Evolutionary conservation across 352 stramenopile species (phyloP).

Genomic region (Globisporangium spiculum): DNA sequence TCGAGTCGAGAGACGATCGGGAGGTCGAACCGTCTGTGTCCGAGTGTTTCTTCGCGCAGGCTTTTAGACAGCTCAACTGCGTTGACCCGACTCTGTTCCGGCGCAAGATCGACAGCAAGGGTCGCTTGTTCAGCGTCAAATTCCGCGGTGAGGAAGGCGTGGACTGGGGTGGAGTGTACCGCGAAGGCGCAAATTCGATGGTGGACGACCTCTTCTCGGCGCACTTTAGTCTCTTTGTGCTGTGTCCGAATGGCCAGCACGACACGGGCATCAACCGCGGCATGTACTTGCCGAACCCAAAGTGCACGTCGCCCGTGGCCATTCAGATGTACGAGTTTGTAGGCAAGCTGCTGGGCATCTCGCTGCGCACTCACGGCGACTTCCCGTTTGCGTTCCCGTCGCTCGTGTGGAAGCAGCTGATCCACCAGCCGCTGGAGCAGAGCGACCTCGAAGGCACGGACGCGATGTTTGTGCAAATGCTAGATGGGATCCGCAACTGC

Average conservation of each 20-base stretch:
- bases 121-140: conserved; percentile 86
- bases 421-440: conserved; percentile 70
- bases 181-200: conserved; percentile 86
- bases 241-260: conserved; percentile 86
- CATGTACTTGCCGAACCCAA: conserved; percentile 88
- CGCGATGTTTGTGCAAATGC: conserved; percentile 87
- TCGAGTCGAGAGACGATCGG: conserved; percentile 85
- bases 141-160: conserved; percentile 88
- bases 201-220: conserved; percentile 86
- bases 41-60: conserved; percentile 93
- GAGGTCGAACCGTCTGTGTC: conserved; percentile 86
- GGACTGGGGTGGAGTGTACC: conserved; percentile 88
- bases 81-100: conserved; percentile 85
- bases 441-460: conserved; percentile 89
- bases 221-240: conserved; percentile 82
- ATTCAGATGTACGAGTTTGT: conserved; percentile 94
- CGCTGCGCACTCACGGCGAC: conserved; percentile 90
- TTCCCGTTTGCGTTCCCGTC: conserved; percentile 91
- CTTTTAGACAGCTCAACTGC: conserved; percentile 87
- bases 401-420: conserved; percentile 93
- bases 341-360: conserved; percentile 92
- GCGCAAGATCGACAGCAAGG: conserved; percentile 88
- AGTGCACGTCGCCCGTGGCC: conserved; percentile 83
- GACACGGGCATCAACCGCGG: conserved; percentile 82
- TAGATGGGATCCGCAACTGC: conserved; percentile 84